These are phyloP conservation scores for Botrytis cinerea DNA, from an alignment of 2,329 filamentous ascomycete genomes.

Conservation along the genomic window DNA sequence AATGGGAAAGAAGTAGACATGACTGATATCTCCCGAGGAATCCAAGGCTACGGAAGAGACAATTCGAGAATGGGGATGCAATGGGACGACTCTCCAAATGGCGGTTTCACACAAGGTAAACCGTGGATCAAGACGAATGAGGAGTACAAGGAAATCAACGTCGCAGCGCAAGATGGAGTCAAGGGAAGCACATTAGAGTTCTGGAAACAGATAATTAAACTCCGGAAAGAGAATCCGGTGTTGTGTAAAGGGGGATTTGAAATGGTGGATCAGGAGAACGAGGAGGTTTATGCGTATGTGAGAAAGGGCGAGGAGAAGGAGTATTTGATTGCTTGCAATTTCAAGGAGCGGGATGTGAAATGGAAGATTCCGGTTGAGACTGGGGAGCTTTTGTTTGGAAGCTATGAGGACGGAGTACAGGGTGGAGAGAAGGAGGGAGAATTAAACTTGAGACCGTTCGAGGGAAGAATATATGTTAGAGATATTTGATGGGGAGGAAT, in stretches of 20 bases:
- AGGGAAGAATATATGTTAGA: constrained; percentile 9
- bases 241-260: constrained; percentile 33
- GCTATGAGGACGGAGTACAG: not conserved
- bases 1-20: constrained; percentile 38
- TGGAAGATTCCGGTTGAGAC: constrained; percentile 2
- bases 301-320: constrained; percentile 15
- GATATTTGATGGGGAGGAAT: not conserved
- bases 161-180: constrained; percentile 22
- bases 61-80: constrained; percentile 71
- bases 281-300: constrained; percentile 22
- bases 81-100: constrained; percentile 62
- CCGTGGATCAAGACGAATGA: constrained; percentile 63
- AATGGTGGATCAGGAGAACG: constrained; percentile 23
- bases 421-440: not conserved
- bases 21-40: constrained; percentile 47
- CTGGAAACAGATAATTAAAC: constrained; percentile 28
- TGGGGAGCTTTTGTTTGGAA: not conserved
- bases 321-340: constrained; percentile 15
- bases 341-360: not conserved
- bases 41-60: constrained; percentile 63
- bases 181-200: constrained; percentile 27
- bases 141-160: constrained; percentile 54
- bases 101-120: constrained; percentile 55
- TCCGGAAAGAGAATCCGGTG: constrained; percentile 28
- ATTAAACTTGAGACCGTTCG: constrained; percentile 5